These are phyloP conservation scores for Lentinula novae-zelandiae DNA, from an alignment of 1,284 basidiomycete species.

Conservation along the genomic window DNA sequence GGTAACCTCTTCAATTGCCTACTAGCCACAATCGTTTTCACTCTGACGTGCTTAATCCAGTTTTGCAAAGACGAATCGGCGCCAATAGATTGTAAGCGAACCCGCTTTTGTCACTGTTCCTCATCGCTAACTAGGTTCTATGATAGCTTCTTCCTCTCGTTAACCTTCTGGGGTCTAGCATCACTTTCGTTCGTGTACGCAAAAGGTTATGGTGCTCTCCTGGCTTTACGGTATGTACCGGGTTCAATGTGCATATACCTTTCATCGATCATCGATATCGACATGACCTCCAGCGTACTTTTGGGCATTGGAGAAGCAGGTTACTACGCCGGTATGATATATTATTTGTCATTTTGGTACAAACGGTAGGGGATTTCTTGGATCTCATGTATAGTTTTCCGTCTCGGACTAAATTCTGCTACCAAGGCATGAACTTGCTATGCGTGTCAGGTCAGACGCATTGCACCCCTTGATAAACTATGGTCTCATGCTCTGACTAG, in stretches of 20 bases:
- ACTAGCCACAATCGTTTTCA: background rate
- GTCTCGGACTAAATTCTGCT: constrained; percentile 8
- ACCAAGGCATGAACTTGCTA: constrained; percentile 43
- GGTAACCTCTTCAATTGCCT: constrained; percentile 24
- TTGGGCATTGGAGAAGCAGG: constrained; percentile 50
- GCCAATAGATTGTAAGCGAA: constrained; percentile 49
- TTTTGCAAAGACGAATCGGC: constrained; percentile 53
- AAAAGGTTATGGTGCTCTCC: constrained; percentile 45
- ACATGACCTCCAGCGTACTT: constrained; percentile 29
- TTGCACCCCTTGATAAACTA: background rate
- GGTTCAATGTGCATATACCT: background rate
- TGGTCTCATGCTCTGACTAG: constrained; percentile 21
- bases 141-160: constrained; percentile 48
- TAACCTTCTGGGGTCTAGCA: constrained; percentile 48
- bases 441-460: constrained; percentile 39
- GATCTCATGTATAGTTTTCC: constrained; percentile 14
- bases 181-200: constrained; percentile 52
- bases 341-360: constrained; percentile 56
- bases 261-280: background rate
- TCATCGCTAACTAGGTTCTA: background rate
- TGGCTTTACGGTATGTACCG: constrained; percentile 39
- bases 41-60: constrained; percentile 22
- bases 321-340: constrained; percentile 56
- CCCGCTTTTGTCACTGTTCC: background rate
- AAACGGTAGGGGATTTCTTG: constrained; percentile 31